A percentile compares a stretch with the other conserved stretches of the same genome.
Evolutionary conservation across 306 rosid genomes (phyloP).

Genomic region (Dalbergia cochinchinensis): DNA sequence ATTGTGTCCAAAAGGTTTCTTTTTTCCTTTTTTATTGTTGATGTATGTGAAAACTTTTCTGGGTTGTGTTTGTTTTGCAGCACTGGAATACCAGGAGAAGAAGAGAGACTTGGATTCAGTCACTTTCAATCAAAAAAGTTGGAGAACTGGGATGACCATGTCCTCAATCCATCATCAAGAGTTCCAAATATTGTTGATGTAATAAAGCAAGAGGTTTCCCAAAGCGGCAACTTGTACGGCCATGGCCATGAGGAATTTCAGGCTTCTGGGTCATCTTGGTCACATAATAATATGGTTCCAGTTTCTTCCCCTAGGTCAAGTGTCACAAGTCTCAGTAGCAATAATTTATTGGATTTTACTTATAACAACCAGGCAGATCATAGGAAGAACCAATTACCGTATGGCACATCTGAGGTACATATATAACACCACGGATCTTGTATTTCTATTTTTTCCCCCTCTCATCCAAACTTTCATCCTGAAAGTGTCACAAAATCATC

Average conservation of each 20-base stretch:
- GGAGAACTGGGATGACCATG: conserved; percentile 64
- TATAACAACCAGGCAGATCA: conserved; percentile 52
- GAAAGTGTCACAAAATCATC: neutral
- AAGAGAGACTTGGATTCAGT: conserved; percentile 58
- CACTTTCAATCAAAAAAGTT: conserved; percentile 58
- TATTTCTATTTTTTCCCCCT: neutral
- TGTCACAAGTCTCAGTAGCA: conserved; percentile 56
- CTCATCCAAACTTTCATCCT: neutral
- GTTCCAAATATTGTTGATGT: conserved; percentile 45
- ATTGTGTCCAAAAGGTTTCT: neutral
- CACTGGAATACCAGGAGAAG: conserved; percentile 66
- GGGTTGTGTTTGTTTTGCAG: conserved; percentile 51
- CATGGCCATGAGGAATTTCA: conserved; percentile 57
- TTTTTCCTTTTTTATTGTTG: neutral
- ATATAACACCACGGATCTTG: neutral
- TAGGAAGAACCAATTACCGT: conserved; percentile 52
- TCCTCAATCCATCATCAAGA: conserved; percentile 27
- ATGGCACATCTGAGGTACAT: conserved; percentile 67
- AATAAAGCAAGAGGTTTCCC: conserved; percentile 70
- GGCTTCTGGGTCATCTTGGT: conserved; percentile 54
- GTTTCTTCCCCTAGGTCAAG: conserved; percentile 70
- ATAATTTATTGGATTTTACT: conserved; percentile 70
- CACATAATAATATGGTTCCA: conserved; percentile 52
- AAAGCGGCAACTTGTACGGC: conserved; percentile 50
- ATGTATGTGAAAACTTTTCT: neutral